phyloP scores from a whole-genome alignment of 2,329 filamentous ascomycete species.

The Drechmeria coniospora region DNA sequence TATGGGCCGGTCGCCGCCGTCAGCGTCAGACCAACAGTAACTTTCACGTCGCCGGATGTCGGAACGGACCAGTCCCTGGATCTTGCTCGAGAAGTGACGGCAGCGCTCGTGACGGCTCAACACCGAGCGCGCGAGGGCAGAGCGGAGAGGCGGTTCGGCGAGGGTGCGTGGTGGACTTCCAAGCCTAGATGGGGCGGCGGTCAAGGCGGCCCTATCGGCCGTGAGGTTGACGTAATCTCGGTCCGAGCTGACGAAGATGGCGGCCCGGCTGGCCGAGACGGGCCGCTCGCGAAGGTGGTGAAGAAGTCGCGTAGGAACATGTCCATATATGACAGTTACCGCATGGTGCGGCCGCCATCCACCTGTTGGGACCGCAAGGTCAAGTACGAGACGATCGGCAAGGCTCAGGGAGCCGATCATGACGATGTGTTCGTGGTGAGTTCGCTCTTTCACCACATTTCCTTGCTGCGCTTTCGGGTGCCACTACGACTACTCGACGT shows the following conservation, averaged over 20 bases:
- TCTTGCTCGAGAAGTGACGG: constrained; percentile 43
- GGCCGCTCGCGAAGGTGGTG: constrained; percentile 9
- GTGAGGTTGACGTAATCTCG: constrained; percentile 37
- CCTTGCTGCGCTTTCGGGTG: constrained; percentile 42
- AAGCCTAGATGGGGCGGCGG: constrained; percentile 49
- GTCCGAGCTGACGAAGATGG: constrained; percentile 31
- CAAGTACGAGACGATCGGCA: constrained; percentile 41
- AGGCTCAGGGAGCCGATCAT: constrained; percentile 26
- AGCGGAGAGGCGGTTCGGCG: constrained; percentile 38
- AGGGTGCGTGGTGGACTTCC: constrained; percentile 46
- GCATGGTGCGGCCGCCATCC: constrained; percentile 42
- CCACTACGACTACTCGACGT: constrained; percentile 36
- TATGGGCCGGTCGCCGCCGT: constrained; percentile 48
- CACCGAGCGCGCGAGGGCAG: constrained; percentile 44
- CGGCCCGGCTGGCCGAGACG: constrained; percentile 11
- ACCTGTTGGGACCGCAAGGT: constrained; percentile 46
- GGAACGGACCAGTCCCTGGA: constrained; percentile 46
- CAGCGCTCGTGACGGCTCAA: constrained; percentile 46
- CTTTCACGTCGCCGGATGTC: constrained; percentile 27
- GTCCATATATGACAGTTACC: constrained; percentile 47
- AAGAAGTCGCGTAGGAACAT: constrained; percentile 40
- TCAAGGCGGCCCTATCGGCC: constrained; percentile 44
- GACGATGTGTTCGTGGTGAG: constrained; percentile 50
- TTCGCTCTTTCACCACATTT: constrained; percentile 46
- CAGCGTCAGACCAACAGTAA: constrained; percentile 38